Conservation (phyloP, 108 stramenopile genomes). For the Epithemia pelagica region DNA sequence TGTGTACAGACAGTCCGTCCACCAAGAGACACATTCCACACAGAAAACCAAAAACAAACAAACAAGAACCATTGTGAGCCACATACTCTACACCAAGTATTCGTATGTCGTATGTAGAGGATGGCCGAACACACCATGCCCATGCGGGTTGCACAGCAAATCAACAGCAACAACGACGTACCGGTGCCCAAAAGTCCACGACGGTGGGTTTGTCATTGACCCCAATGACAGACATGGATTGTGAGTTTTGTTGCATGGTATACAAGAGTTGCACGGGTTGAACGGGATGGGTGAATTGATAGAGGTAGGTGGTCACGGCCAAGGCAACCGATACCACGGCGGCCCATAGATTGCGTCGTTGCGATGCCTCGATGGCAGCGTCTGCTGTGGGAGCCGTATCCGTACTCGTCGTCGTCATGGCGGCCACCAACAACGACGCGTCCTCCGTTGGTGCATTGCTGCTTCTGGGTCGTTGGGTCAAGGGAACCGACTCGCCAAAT, state of each 20-base stretch:
- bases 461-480: neutral
- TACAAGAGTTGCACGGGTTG: conserved; percentile 53
- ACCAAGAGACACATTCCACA: neutral
- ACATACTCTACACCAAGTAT: neutral
- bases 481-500: neutral
- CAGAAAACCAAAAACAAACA: conserved; percentile 1
- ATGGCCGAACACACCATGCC: neutral
- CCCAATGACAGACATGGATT: conserved; percentile 49
- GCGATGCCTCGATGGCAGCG: neutral
- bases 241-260: conserved; percentile 52
- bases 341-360: conserved; percentile 40
- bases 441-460: neutral
- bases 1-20: neutral
- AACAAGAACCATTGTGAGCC: neutral
- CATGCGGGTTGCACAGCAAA: neutral
- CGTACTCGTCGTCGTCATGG: too few species aligned
- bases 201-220: conserved; percentile 68
- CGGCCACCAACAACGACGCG: neutral
- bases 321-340: conserved; percentile 45
- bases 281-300: conserved; percentile 65
- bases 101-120: too few species aligned
- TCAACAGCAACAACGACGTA: conserved; percentile 29
- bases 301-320: conserved; percentile 59
- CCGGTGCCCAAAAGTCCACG: conserved; percentile 82
- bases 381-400: neutral